These are phyloP conservation scores for Colletotrichum incanum DNA, from an alignment of 2,329 filamentous ascomycete species.

Conservation along the genomic window DNA sequence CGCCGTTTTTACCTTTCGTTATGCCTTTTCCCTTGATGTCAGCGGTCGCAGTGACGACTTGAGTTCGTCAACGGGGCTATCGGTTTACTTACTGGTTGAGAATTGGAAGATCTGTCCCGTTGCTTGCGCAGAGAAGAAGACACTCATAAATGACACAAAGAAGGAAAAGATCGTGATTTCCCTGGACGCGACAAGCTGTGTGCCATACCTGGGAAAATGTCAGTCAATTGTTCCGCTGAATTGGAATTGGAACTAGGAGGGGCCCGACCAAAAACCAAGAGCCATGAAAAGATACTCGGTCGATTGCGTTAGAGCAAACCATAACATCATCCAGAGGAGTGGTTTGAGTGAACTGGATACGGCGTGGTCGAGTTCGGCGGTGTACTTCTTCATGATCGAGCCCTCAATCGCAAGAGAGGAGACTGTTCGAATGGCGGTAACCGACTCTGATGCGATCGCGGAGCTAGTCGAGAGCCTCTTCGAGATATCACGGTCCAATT, in stretches of 20 bases:
- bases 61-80: no score
- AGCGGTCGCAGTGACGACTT: not conserved
- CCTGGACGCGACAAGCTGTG: not conserved
- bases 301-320: slow-evolving; percentile 49
- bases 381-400: slow-evolving; percentile 47
- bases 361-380: slow-evolving; percentile 48
- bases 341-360: slow-evolving; percentile 27
- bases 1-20: slow-evolving; percentile 1
- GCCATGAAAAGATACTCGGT: slow-evolving; percentile 52
- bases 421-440: slow-evolving; percentile 62
- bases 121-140: slow-evolving; percentile 47
- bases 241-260: not conserved
- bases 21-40: not conserved
- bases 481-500: slow-evolving; percentile 55
- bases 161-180: slow-evolving; percentile 14
- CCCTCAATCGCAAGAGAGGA: slow-evolving; percentile 57
- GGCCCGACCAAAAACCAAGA: slow-evolving; percentile 54
- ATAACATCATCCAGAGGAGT: slow-evolving; percentile 45
- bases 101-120: slow-evolving; percentile 17
- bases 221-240: not conserved
- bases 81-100: slow-evolving; percentile 6
- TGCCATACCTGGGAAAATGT: not conserved
- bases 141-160: slow-evolving; percentile 51
- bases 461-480: slow-evolving; percentile 58
- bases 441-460: slow-evolving; percentile 62